Conservation (phyloP, 176 grass and related monocot species). For the Oryza glumipatula region DNA sequence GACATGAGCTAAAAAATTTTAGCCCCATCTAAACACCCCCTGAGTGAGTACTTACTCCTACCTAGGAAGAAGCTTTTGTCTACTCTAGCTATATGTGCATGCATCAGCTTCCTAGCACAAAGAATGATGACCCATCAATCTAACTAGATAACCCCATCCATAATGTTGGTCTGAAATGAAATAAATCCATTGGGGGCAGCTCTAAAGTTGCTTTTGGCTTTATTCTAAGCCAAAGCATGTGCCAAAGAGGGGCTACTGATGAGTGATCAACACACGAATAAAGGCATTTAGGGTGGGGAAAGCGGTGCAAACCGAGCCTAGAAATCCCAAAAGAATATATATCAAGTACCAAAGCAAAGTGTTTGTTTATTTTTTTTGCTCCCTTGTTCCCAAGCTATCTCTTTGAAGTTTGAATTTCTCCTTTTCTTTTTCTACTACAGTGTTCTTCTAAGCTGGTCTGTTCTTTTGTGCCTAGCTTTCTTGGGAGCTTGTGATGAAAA, state of each 20-base stretch:
- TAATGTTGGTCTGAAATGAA: constrained; percentile 2
- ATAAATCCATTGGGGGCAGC: background rate
- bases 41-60: background rate
- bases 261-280: constrained; percentile 33
- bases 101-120: background rate
- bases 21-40: too few relatives aligned
- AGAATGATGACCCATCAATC: background rate
- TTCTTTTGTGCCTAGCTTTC: constrained; percentile 24
- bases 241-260: constrained; percentile 13
- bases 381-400: constrained; percentile 47
- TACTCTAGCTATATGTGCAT: background rate
- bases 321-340: constrained; percentile 35
- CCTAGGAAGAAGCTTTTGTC: background rate
- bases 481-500: background rate
- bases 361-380: background rate
- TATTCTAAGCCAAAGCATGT: constrained; percentile 47
- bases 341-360: constrained; percentile 57
- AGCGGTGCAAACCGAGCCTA: constrained; percentile 19
- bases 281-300: constrained; percentile 40
- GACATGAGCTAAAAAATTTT: too few relatives aligned
- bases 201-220: constrained; percentile 45
- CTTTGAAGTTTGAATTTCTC: constrained; percentile 37
- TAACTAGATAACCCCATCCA: constrained; percentile 3
- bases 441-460: constrained; percentile 17
- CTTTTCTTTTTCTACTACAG: background rate